These are phyloP conservation scores for Colletotrichum phormii DNA, from an alignment of 2,329 filamentous ascomycete species.

Conservation along the genomic window DNA sequence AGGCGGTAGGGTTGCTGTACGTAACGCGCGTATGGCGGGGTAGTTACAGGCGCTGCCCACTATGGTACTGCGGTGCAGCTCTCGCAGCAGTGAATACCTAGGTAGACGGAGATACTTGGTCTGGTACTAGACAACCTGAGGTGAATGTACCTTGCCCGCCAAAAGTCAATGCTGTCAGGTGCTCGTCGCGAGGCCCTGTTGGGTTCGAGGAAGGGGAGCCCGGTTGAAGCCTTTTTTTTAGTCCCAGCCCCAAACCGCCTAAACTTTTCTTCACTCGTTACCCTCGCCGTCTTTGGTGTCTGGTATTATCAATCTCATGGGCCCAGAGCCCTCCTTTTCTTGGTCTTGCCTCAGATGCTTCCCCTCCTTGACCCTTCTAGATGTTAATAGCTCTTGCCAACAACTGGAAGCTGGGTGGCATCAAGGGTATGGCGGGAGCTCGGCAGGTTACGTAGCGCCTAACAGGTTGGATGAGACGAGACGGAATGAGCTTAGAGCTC, in stretches of 20 bases:
- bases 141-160: not conserved
- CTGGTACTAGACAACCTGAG: not conserved
- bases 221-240: constrained; percentile 14
- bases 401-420: not conserved
- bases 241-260: constrained; percentile 7
- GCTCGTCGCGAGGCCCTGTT: not conserved
- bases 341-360: not conserved
- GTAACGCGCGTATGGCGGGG: constrained; percentile 37
- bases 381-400: not conserved
- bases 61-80: not conserved
- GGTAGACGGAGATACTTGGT: not conserved
- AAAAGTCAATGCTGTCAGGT: constrained; percentile 19
- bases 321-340: not conserved
- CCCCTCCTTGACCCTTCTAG: constrained; percentile 4
- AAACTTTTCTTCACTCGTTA: not conserved
- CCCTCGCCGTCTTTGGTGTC: not conserved
- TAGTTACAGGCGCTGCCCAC: constrained; percentile 25
- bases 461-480: not conserved
- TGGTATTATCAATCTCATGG: not conserved
- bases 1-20: constrained; percentile 23
- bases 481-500: not conserved
- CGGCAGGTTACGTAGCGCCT: constrained; percentile 9
- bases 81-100: not conserved
- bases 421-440: not conserved
- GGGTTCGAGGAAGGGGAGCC: constrained; percentile 6